Evolutionary conservation across 1,139 yeast species (phyloP), one percentile per base, ranked within the genome.

Genomic region (Candida pseudocylindracea): DNA sequence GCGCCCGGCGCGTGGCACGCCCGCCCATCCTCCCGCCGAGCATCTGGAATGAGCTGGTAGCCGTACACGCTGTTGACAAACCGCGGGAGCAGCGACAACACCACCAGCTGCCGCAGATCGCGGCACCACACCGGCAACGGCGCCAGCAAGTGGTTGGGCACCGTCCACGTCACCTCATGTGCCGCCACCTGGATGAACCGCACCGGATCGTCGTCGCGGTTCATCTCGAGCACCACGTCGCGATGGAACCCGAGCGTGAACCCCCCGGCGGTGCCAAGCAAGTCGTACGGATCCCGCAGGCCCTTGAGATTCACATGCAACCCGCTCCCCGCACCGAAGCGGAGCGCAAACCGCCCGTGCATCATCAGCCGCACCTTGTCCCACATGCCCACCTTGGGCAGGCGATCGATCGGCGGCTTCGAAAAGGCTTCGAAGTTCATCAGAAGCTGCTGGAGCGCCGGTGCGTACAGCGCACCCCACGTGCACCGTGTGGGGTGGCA

Each of bases 401-500:
- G 64, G 2, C 63, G 63, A 42, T 68, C 98, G 65, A 80, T 54
- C 50, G 78, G 78, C 1, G 79, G 78, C 42, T 74, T 88, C 1
- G 92, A 72, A 46, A 85, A 79, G 34, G 76, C 74, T 43, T 83
- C 94, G 42, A 85, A 63, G 36, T 72, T 76, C 35, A 71, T 56
- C 74, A 79, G 78, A 2, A 73, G 62, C 41, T 81, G 88, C 41
- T 81, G 85, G 29, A 85, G 63, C 2, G 83, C 91, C 29, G 93
- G 85, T 42, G 73, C 81, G 44, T 73, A 74, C 1, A 83, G 75
- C 28, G 74, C 72, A 26, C 93, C 92, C 93, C 94, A 83, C 0
- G 80, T 69, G 30, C 80, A 69, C 28, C 79, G 56, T 0, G 91
- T 68, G 0, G 88, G 72, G 8, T 51, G 49, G 12, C 57, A 54